phyloP scores from a whole-genome alignment of 1,139 yeast genomes.

The Geotrichum citri-aurantii region DNA sequence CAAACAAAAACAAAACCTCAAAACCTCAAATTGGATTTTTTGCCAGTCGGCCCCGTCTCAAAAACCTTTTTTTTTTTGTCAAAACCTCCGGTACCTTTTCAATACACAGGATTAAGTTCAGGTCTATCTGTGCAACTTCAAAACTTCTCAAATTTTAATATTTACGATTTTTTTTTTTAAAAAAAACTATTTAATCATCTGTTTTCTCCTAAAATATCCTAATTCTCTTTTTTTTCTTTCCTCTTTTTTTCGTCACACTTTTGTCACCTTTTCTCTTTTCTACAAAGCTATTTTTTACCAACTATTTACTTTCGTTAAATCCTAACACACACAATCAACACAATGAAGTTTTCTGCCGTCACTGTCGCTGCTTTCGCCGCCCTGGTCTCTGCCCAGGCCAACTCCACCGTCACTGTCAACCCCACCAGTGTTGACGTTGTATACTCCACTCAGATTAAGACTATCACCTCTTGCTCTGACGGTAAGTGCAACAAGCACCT shows the following conservation, averaged over 20 bases:
- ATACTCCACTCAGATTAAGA: constrained; percentile 5
- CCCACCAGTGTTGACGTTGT: constrained; percentile 24
- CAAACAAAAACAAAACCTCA: no score
- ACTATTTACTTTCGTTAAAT: constrained; percentile 5
- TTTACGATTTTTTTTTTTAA: not conserved
- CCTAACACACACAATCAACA: constrained; percentile 12
- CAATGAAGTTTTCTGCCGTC: constrained; percentile 34
- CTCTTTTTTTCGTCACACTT: not conserved
- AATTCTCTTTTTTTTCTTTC: not conserved
- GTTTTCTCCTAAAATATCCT: not conserved
- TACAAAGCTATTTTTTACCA: not conserved
- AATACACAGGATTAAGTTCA: no score
- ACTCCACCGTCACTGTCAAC: constrained; percentile 39
- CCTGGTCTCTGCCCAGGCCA: constrained; percentile 29
- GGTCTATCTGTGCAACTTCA: no score
- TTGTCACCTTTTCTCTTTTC: not conserved
- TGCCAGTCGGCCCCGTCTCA: no score
- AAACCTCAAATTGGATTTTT: no score
- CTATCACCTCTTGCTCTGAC: constrained; percentile 16
- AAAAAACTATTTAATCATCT: not conserved
- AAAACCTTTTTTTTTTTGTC: no score
- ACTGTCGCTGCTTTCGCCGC: constrained; percentile 21
- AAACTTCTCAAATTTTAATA: no score
- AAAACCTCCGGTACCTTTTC: no score
- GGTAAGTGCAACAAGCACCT: constrained; percentile 9